phyloP scores from a whole-genome alignment of 1,139 yeast genomes.

The Diutina neorugosa region DNA sequence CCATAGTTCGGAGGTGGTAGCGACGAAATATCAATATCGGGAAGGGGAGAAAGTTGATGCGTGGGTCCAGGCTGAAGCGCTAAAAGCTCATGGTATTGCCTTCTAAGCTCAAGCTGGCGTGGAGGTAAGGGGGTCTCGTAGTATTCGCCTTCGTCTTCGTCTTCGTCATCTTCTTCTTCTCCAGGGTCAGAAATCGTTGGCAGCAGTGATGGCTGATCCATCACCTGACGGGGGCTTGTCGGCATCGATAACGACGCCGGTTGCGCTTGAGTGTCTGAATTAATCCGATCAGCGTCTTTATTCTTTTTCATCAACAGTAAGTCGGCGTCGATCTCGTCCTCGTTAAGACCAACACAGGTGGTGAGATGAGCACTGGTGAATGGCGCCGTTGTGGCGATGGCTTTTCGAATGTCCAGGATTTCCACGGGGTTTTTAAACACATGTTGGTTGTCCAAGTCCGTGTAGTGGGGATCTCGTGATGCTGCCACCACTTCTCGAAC shows the following conservation, averaged over 20 bases:
- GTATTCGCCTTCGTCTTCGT: neutral
- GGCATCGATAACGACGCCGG: neutral
- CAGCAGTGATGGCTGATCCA: neutral
- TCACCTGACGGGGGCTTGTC: neutral
- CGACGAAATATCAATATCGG: neutral
- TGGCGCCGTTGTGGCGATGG: neutral
- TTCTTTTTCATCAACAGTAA: neutral
- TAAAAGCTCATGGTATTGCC: neutral
- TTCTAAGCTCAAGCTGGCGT: neutral
- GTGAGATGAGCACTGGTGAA: neutral
- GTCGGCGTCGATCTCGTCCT: neutral
- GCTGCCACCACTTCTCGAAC: conserved; percentile 7
- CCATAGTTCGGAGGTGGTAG: neutral
- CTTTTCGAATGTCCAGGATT: conserved; percentile 13
- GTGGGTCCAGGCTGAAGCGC: neutral
- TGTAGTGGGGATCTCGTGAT: conserved; percentile 19
- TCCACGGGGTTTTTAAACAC: conserved; percentile 22
- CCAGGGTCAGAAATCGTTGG: neutral
- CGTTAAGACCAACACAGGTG: neutral
- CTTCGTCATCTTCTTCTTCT: neutral
- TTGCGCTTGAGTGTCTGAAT: neutral
- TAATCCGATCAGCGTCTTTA: neutral
- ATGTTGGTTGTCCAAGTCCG: conserved; percentile 13
- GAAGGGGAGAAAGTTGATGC: neutral
- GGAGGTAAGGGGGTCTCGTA: neutral